Base-by-base conservation (phyloP, 1,139 yeast species). In the Geotrichum fermentans region DNA sequence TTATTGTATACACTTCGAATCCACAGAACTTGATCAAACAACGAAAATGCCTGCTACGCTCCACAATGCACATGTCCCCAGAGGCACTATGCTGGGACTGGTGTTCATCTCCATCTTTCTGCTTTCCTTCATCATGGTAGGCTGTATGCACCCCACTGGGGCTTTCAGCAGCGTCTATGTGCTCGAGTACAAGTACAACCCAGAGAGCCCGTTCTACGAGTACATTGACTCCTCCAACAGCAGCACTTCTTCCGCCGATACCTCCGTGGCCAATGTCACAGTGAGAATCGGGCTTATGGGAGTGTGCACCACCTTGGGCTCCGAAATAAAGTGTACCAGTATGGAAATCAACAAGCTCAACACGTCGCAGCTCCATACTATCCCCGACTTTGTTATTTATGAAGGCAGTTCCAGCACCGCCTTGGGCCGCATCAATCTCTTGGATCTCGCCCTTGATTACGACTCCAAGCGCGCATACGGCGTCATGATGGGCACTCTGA, bases 41-140 rank as follows among this genome's bases (percentile, higher is more conserved):
- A n/a, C n/a, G n/a, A n/a, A n/a, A n/a, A n/a, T n/a, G n/a, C n/a
- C n/a, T n/a, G n/a, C 28, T 6, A 24, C 28, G 7, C 39, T 40
- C 11, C 33, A 41, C 17, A 37, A 40, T 26, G 36, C 39, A 16
- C 29, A 36, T 8, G 50, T 40, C 13, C 50, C 50, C 10, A 30
- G 50, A 29, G 44, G 21, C 17, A 34, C 14, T 2, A 34, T 33
- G 17, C 16, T 47, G 10, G 20, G 21, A 16, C 39, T 43, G 11
- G 30, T 47, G n/a, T 64, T 75, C 55, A 69, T 75, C 21, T 56
- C 74, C 2, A 61, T 69, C 0, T 71, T 72, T 43, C 59, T 76
- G 18, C 59, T 78, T n/a, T 70, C 77, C 4, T 80, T 78, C 58
- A 66, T 81, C 10, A 61, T 80, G 16, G 61, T 78, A 11, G 81